phyloP scores from a whole-genome alignment of 2,329 filamentous ascomycete genomes.

The Phyllosticta paracitricarpa region DNA sequence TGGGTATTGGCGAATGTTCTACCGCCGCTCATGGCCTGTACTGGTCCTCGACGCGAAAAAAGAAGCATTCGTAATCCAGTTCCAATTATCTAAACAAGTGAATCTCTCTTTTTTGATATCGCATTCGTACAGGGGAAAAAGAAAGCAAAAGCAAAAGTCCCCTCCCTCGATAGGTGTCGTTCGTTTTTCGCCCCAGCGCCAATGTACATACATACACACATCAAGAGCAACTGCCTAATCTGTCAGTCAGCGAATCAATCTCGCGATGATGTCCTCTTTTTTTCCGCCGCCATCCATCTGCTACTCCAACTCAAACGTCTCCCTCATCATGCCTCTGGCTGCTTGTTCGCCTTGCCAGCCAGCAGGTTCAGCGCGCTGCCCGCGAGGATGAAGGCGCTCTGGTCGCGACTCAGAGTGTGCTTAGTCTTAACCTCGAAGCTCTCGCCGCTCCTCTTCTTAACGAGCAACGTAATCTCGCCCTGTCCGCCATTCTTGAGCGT shows the following conservation, averaged over 20 bases:
- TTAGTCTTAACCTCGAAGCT: conserved; percentile 64
- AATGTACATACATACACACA: neutral
- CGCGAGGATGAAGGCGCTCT: conserved; percentile 84
- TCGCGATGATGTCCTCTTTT: neutral
- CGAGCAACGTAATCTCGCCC: conserved; percentile 60
- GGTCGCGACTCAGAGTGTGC: conserved; percentile 81
- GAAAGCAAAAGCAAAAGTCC: neutral
- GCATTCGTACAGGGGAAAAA: neutral
- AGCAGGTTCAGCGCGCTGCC: conserved; percentile 89
- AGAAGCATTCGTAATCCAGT: no score
- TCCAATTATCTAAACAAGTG: neutral
- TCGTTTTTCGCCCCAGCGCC: neutral
- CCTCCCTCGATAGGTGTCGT: neutral
- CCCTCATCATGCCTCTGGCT: conserved; percentile 25
- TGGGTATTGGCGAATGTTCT: no score
- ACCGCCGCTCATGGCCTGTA: no score
- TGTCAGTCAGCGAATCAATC: neutral
- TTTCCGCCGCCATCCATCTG: conserved; percentile 2
- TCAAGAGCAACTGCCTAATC: neutral
- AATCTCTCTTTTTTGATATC: neutral
- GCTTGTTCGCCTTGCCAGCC: conserved; percentile 45
- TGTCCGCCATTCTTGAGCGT: conserved; percentile 69
- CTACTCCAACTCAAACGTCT: no score
- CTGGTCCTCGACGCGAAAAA: no score
- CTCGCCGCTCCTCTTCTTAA: conserved; percentile 46